Percentiles rank a stretch among this genome's conserved stretches.
These are phyloP conservation scores for Erodium texanum DNA, from an alignment of 441 rosid genomes.

Conservation along the genomic window DNA sequence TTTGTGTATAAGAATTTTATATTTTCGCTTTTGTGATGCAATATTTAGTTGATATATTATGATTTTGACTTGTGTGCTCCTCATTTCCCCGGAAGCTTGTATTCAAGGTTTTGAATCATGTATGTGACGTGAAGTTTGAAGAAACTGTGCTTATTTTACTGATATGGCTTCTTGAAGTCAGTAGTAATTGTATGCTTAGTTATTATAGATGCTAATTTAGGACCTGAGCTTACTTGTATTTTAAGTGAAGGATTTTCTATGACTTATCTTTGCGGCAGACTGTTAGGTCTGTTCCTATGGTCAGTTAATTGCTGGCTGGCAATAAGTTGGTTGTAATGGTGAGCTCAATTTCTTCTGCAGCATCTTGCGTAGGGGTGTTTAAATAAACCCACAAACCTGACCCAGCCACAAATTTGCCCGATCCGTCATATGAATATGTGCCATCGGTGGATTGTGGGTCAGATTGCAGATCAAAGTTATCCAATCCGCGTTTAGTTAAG, in stretches of 20 bases:
- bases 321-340: not conserved
- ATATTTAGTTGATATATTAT: not conserved
- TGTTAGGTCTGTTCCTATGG: not conserved
- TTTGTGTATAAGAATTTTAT: not conserved
- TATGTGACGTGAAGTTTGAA: not conserved
- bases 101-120: not conserved
- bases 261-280: not conserved
- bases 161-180: not conserved
- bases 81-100: not conserved
- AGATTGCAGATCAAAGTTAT: too few species aligned
- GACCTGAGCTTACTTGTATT: not conserved
- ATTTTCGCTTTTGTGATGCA: not conserved
- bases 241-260: not conserved
- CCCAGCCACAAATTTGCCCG: too few species aligned
- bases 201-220: not conserved
- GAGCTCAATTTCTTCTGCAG: not conserved
- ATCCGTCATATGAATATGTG: too few species aligned
- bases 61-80: not conserved
- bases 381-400: too few species aligned
- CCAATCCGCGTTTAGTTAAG: too few species aligned
- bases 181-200: not conserved
- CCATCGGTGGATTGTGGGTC: too few species aligned
- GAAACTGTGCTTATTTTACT: conserved; percentile 6
- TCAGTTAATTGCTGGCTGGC: not conserved
- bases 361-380: too few species aligned